Evolutionary conservation across 2,329 filamentous ascomycete genomes (phyloP), one percentile per base, ranked within the genome.

Genomic region (Xylaria sp.): DNA sequence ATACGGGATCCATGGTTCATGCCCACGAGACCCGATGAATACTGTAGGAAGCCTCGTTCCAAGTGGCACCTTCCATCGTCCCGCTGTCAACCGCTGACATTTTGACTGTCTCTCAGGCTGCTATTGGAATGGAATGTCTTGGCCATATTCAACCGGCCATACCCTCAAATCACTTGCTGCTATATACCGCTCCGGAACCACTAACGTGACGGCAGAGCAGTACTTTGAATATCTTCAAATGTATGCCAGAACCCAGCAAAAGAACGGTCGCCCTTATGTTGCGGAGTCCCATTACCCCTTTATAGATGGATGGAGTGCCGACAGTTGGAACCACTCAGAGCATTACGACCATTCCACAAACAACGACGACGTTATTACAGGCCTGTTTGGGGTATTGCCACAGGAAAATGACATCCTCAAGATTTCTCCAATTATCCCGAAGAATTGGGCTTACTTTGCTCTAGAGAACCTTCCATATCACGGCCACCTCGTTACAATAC

Each of bases 261-360:
- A 73, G 56, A 62, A 74, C 48, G 72, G 72, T 4, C 64, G 66
- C n/a, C 75, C 75, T 1, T 77, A 76, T 37, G 72, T 76, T 1
- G 76, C 76, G 6, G 75, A 78, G 52, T 74, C 72, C 2, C 76
- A 78, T 55, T 71, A 74, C 51, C 74, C 74, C 1, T 69, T 70
- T 17, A 52, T 67, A 1, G 63, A 75, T 45, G 46, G 54, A 13
- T 76, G 75, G 71, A 69, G 61, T 49, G 66, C 67, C 16, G 71
- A 76, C 52, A 54, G 61, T 9, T 57, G 56, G n/a, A 74, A 75
- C 48, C 73, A 75, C 47, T 71, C 66, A 1, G 74, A 76, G 59
- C 68, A 77, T 59, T 78, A 78, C 58, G 68, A 73, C 49, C 76
- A 78, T 57, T 77, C 74, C 0, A 77, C 74, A 1, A 74, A 75